Evolutionary conservation across 202 grass and related monocot genomes (phyloP), one percentile per base, ranked within the genome.

Genomic region (Digitaria exilis): DNA sequence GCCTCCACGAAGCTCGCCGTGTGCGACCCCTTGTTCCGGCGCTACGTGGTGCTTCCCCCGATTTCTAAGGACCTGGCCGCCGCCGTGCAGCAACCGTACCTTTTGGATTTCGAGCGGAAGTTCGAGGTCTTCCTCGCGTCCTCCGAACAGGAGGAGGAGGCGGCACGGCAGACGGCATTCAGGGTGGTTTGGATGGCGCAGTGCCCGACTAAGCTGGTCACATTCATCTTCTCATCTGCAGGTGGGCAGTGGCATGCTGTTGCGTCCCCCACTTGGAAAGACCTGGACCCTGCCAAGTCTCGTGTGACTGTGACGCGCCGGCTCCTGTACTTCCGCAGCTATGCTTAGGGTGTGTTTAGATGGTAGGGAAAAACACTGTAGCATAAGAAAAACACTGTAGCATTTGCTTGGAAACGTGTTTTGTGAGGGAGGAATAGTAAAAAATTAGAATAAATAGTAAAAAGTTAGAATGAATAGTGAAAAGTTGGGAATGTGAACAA

Each of bases 1-100:
- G 41, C 19, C 64, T 67, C 39, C 18, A 2, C 34, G 17, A 22
- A 34, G 34, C 64, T 74, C n/a, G 44, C 13, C 21, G 69, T 82
- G 29, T 64, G 57, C 28, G 69, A 74, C 56, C 80, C 77, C 32
- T 55, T 80, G 78, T 48, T 22, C 56, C 68, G 69, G 4, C 67
- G 80, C 25, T 73, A 13, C 80, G 4, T 37, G 10, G 14, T 25
- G 29, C 0, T 82, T 9, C 80, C 68, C 1, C 41, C 68, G 0
- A 82, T 82, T 21, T 28, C 55, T 1, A 29, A 73, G 0, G 18
- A 82, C 24, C 13, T 82, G 28, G 28, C 55, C 7, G n/a, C 0
- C 64, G 16, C 64, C 2, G 30, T 67, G 34, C 34, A n/a, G 3
- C 32, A 67, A 41, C 32, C 30, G 19, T 18, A 67, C 18, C 18